phyloP scores from a whole-genome alignment of 2,329 filamentous ascomycete genomes.

The Talaromyces sp. region DNA sequence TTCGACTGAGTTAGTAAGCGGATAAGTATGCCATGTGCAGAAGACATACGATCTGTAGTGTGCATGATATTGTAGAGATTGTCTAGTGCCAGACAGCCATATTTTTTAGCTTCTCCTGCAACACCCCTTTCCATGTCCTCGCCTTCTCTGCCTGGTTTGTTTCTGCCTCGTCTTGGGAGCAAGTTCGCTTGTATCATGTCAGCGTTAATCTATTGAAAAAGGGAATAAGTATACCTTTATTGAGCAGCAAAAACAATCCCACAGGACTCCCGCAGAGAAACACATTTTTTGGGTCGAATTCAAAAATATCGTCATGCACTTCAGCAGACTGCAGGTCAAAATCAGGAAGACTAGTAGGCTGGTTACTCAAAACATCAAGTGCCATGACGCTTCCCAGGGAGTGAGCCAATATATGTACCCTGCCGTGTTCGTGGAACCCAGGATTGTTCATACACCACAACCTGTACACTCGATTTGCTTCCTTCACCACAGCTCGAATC shows the following conservation, averaged over 20 bases:
- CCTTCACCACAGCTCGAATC: constrained; percentile 80
- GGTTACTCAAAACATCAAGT: constrained; percentile 81
- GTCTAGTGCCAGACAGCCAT: constrained; percentile 89
- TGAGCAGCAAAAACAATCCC: constrained; percentile 87
- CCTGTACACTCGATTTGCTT: constrained; percentile 93
- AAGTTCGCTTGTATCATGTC: constrained; percentile 52
- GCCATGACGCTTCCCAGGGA: constrained; percentile 94
- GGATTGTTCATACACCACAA: constrained; percentile 95
- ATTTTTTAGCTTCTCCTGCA: constrained; percentile 73
- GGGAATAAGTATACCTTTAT: constrained; percentile 49
- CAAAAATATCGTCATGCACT: constrained; percentile 62
- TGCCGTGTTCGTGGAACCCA: constrained; percentile 73
- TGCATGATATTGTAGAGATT: constrained; percentile 95
- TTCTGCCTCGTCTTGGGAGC: constrained; percentile 69
- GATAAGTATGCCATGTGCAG: too few species aligned
- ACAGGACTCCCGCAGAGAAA: constrained; percentile 89
- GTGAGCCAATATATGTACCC: constrained; percentile 89
- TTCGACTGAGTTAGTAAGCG: neutral
- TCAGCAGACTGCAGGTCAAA: constrained; percentile 38
- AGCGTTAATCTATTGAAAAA: constrained; percentile 12
- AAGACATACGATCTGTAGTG: constrained; percentile 56
- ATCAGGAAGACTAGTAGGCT: constrained; percentile 68
- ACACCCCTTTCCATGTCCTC: constrained; percentile 61
- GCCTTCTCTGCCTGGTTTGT: constrained; percentile 70
- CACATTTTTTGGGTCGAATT: constrained; percentile 86